Evolutionary conservation across 2,329 filamentous ascomycete genomes (phyloP), one percentile per base, ranked within the genome.

Genomic region (Sporothrix phasma): DNA sequence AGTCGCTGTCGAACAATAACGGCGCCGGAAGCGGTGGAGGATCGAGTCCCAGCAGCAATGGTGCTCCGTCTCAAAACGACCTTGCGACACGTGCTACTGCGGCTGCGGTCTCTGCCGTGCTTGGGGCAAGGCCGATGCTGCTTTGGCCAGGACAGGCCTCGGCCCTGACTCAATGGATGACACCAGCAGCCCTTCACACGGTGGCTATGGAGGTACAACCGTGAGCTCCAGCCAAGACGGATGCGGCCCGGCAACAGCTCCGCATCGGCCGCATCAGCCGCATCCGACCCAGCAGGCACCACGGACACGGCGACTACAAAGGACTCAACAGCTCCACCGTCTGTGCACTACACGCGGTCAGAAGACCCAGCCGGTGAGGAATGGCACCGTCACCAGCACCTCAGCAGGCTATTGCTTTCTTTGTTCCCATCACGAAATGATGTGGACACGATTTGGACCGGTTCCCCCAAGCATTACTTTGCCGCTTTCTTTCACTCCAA

Each of bases 341-440:
- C 51, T 10, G 24, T 56, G 39, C 24, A 15, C 2, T 46, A 31
- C 37, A 59, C 56, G 19, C 17, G 37, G 3, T 7, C 51, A 4
- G 3, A 19, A 3, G 61, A 66, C 41, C 47, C 56, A 1, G 47
- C 64, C 19, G 43, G 47, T 13, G 41, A 46, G 2, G 43, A 43
- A 2, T 70, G 67, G 61, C 63, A 69, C 34, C 70, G 71, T 22
- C 43, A 75, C 46, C 72, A 73, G 0, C 72, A 74, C 67, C 56
- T 76, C 66, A 68, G 73, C 63, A 68, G 70, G 64, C 62, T 67
- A 49, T 53, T 79, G 62, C 67, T 74, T 31, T 67, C 68, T 1
- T 58, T 74, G 1, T 74, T 78, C 13, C 76, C 76, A 0, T 68
- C 72, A 2, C 73, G 74, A 53, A 67, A 72, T 10, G 73, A 75